phyloP scores from a whole-genome alignment of 2,329 filamentous ascomycete species.

The Septoria linicola region DNA sequence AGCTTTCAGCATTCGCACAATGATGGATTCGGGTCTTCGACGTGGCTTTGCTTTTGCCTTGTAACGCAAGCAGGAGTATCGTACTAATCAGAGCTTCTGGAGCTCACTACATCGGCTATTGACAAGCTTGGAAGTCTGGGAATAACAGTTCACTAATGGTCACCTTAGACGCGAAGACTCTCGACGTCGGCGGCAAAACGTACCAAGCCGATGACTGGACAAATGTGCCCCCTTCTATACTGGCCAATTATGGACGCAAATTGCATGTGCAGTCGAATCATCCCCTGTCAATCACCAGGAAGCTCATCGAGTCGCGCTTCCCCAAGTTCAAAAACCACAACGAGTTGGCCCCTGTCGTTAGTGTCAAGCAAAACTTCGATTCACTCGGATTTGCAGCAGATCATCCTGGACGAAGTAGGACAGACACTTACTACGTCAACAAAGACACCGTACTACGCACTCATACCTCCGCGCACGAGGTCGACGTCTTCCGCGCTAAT shows the following conservation, averaged over 20 bases:
- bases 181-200: slow-evolving; percentile 59
- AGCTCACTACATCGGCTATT: slow-evolving; percentile 6
- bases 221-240: slow-evolving; percentile 75
- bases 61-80: no score
- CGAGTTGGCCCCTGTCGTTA: slow-evolving; percentile 77
- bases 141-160: slow-evolving; percentile 5
- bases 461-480: slow-evolving; percentile 92
- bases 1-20: no score
- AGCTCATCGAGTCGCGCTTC: slow-evolving; percentile 89
- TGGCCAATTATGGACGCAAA: slow-evolving; percentile 69
- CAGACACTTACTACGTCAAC: slow-evolving; percentile 96
- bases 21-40: no score
- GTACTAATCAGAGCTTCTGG: background rate
- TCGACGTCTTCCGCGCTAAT: slow-evolving; percentile 73
- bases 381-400: slow-evolving; percentile 87
- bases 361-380: slow-evolving; percentile 87
- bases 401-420: slow-evolving; percentile 81
- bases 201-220: slow-evolving; percentile 78
- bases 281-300: slow-evolving; percentile 83
- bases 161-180: slow-evolving; percentile 13
- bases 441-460: slow-evolving; percentile 79
- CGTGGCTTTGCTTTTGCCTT: no score
- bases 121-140: background rate
- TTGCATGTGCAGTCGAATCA: slow-evolving; percentile 92
- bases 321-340: slow-evolving; percentile 75